These are phyloP conservation scores for Fusarium nanum DNA, from an alignment of 2,329 filamentous ascomycete species.

Conservation along the genomic window DNA sequence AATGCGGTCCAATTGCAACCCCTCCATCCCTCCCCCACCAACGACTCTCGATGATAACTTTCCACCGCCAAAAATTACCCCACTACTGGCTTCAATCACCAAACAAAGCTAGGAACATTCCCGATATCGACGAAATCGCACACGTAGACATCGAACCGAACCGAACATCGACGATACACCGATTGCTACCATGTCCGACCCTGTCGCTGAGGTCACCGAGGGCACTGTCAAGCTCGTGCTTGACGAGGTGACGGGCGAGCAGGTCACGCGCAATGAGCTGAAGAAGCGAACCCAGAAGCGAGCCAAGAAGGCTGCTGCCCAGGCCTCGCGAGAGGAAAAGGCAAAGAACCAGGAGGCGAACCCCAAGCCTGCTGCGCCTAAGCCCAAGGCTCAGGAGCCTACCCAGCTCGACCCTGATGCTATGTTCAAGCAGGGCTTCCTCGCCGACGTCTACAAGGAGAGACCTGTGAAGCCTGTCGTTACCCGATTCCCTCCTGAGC, in stretches of 20 bases:
- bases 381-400: conserved; percentile 60
- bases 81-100: conserved; percentile 41
- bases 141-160: background rate
- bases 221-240: conserved; percentile 66
- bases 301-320: conserved; percentile 66
- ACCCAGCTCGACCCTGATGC: conserved; percentile 65
- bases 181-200: conserved; percentile 41
- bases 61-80: conserved; percentile 45
- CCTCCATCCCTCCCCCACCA: conserved; percentile 44
- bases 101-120: conserved; percentile 15
- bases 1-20: conserved; percentile 27
- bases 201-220: conserved; percentile 45
- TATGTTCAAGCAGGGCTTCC: conserved; percentile 85
- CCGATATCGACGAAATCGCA: conserved; percentile 4
- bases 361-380: conserved; percentile 49
- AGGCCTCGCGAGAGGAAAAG: conserved; percentile 59
- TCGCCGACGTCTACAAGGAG: conserved; percentile 77
- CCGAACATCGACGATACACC: conserved; percentile 3
- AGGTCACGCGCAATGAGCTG: conserved; percentile 72
- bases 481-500: conserved; percentile 85
- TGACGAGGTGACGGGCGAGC: conserved; percentile 73
- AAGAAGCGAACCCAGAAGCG: conserved; percentile 71
- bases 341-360: conserved; percentile 48
- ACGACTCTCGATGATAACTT: conserved; percentile 40
- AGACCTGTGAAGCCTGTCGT: conserved; percentile 70